Base-by-base conservation (phyloP, 2,329 filamentous ascomycete genomes). In the Colletotrichum eremochloae region DNA sequence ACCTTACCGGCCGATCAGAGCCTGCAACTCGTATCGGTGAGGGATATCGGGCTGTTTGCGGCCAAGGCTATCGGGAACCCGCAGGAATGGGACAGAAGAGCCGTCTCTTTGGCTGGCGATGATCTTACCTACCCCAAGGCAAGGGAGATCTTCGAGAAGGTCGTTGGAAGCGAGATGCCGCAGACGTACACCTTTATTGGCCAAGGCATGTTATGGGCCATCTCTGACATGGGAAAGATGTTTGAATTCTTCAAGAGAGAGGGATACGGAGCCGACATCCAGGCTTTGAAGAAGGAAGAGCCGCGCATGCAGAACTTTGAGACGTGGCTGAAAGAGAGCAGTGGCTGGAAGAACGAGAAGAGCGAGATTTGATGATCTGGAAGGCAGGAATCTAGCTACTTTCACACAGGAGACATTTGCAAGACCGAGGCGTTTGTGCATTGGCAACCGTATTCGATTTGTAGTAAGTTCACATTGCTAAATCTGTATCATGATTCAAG, bases 1-100 rank as follows among this genome's bases (percentile, higher is more conserved):
- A 78, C 76, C 0, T 76, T 79, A 62, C 76, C 76, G 0, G 58
- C 44, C 0, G 76, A 78, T 6, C 74, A 74, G 2, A 69, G 68
- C 44, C 75, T 79, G 70, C 78, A 79, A 38, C 55, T 79, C 15
- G 55, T 79, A 3, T 78, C 77, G 5, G 79, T 76, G 0, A 71
- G 72, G 3, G 78, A 79, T 1, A 79, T 79, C 24, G 78, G 78
- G 1, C 60, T 75, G n/a, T 75, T 75, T 33, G 75, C 75, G 2
- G 74, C 74, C 2, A 71, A 61, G 2, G 74, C 74, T 3, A 57
- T 75, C 31, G 56, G 18, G 14, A 63, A 75, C 8, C 75, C 75
- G 2, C 72, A 75, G 53, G 29, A 38, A 18, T 75, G 74, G 75
- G 63, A 73, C 3, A 63, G 72, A 0, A 65, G 64, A 38, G 74